Percentiles rank a stretch among this genome's conserved stretches.
These are phyloP conservation scores for Exophiala dermatitidis DNA, from an alignment of 2,329 filamentous ascomycete genomes.

Conservation along the genomic window DNA sequence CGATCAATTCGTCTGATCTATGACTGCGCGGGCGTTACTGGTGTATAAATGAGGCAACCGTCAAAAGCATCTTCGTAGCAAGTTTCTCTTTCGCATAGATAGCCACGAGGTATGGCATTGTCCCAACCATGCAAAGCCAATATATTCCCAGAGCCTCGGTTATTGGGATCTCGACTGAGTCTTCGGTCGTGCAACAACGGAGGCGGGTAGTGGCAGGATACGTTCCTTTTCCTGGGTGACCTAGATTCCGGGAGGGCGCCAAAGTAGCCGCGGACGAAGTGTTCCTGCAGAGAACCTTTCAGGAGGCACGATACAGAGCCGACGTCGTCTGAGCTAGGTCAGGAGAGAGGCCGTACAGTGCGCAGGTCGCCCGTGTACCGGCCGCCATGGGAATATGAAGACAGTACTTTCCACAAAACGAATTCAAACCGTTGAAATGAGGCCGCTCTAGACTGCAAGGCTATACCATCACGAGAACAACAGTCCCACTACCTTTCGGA, in stretches of 20 bases:
- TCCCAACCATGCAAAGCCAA: conserved; percentile 10
- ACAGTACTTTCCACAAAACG: conserved; percentile 1
- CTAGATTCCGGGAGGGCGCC: conserved; percentile 9
- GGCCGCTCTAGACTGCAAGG: conserved; percentile 5
- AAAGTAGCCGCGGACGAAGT: conserved; percentile 18
- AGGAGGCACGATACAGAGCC: conserved; percentile 11
- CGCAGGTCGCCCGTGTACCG: conserved; percentile 7
- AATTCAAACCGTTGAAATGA: conserved; percentile 20
- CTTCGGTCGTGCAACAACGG: conserved; percentile 11
- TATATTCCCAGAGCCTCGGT: conserved; percentile 16
- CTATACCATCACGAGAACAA: conserved; percentile 1
- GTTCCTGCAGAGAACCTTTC: conserved; percentile 16
- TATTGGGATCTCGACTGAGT: conserved; percentile 18
- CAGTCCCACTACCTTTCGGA: conserved; percentile 12
- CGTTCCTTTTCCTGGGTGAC: conserved; percentile 9
- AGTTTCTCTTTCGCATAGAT: conserved; percentile 16
- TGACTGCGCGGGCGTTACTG: conserved; percentile 13
- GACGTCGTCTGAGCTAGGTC: conserved; percentile 11
- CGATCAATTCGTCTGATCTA: conserved; percentile 5
- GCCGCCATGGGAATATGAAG: not conserved
- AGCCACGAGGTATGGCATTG: conserved; percentile 13
- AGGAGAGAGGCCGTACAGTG: conserved; percentile 13
- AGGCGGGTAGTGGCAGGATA: conserved; percentile 16
- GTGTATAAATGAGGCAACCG: not conserved
- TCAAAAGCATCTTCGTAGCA: conserved; percentile 1